Evolutionary conservation across 1,284 basidiomycete species (phyloP), one percentile per base, ranked within the genome.

Genomic region (Omphalotus olearius): DNA sequence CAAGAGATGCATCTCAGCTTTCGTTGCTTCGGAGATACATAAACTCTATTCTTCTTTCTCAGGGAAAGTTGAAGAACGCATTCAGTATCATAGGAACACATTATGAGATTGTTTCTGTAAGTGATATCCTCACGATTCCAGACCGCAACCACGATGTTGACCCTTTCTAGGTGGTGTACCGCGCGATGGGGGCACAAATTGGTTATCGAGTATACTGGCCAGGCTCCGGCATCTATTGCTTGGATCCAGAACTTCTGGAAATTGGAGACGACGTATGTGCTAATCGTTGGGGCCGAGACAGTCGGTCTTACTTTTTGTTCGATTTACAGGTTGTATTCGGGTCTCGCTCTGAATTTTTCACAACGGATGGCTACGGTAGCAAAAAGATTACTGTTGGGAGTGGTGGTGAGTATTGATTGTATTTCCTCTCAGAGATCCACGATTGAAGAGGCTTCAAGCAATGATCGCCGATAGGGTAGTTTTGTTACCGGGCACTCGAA

Each of bases 391-490:
- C 63, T 14, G 66, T 76, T 46, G 68, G 61, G 11, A 59, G 62
- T 37, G 74, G 73, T 10, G 16, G 18, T 37, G 36, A 35, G 40
- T 45, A 33, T 6, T 23, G 5, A 23, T 23, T 2, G 9, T 33
- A 2, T 18, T 46, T 9, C 17, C 16, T 36, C n/a, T 43, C 17
- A 28, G 6, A 40, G 37, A 20, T 25, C 30, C 30, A 13, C 13
- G 7, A 14, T 13, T 46, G 16, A 47, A 26, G 18, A 3, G 6
- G 14, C n/a, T 52, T 45, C 6, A 38, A 70, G 73, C 73, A 30
- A 76, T 75, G 74, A 69, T 76, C 37, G 73, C 73, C 18, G 74
- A 76, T 57, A 69, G 73, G 10, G 70, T 72, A n/a, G 68, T 76
- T 1, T 62, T 75, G 6, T 63, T 74, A 7, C 73, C 74, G 18